phyloP scores from a whole-genome alignment of 148 eudicot genomes.

The Chenopodium suecicum region DNA sequence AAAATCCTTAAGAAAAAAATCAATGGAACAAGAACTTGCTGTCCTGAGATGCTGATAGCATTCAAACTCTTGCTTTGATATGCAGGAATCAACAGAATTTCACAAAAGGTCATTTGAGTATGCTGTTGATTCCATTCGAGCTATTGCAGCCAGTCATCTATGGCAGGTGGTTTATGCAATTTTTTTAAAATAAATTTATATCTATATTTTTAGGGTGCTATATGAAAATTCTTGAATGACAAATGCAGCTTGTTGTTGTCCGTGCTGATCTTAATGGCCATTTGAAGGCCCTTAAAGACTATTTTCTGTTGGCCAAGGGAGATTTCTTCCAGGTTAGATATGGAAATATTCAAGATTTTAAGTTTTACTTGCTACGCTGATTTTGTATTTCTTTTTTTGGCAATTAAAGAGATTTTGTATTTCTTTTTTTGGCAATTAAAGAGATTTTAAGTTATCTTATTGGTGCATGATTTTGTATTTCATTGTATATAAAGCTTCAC shows the following conservation, averaged over 20 bases:
- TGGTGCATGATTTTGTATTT: background rate
- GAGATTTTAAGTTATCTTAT: no score
- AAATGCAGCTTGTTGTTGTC: constrained; percentile 90
- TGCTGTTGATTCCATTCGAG: constrained; percentile 79
- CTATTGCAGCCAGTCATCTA: constrained; percentile 91
- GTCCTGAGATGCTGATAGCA: background rate
- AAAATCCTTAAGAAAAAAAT: background rate
- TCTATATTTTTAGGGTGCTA: background rate
- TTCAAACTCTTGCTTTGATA: background rate
- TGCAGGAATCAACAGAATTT: constrained; percentile 94
- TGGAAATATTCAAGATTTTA: constrained; percentile 1
- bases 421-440: no score
- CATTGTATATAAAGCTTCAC: background rate
- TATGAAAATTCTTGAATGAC: constrained; percentile 23
- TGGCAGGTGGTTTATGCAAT: constrained; percentile 71
- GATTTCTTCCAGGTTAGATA: constrained; percentile 91
- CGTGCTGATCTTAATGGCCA: constrained; percentile 98
- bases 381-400: background rate
- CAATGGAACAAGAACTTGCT: background rate
- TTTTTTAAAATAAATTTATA: background rate
- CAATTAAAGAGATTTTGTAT: no score
- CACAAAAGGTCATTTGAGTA: constrained; percentile 94
- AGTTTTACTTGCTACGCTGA: constrained; percentile 9
- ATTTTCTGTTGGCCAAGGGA: constrained; percentile 93
- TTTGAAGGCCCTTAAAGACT: constrained; percentile 92